A percentile compares a stretch with the other conserved stretches of the same genome.
phyloP scores from a whole-genome alignment of 2,329 filamentous ascomycete genomes.

The Cercospora berteroae region DNA sequence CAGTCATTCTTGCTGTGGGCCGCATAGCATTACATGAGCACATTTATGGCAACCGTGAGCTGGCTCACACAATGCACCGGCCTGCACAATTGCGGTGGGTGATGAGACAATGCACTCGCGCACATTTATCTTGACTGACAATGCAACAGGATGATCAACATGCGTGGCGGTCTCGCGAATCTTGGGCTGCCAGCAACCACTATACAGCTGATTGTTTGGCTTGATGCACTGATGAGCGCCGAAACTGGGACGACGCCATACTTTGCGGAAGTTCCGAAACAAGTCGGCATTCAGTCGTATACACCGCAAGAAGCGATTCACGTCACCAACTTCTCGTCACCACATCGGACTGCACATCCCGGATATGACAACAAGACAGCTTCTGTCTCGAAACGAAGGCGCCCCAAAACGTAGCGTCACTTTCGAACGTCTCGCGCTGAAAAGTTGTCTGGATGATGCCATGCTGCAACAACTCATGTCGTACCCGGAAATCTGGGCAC shows the following conservation, averaged over 20 bases:
- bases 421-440: not conserved
- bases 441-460: not conserved
- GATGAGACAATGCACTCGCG: not conserved
- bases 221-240: conserved; percentile 21
- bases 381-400: not conserved
- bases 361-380: conserved; percentile 18
- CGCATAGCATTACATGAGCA: conserved; percentile 29
- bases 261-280: conserved; percentile 15
- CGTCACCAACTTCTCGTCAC: conserved; percentile 21
- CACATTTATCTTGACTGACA: not conserved
- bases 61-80: conserved; percentile 24
- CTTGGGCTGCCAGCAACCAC: conserved; percentile 20
- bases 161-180: conserved; percentile 21
- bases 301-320: conserved; percentile 23
- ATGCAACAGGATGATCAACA: conserved; percentile 19
- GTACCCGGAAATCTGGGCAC: not conserved
- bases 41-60: conserved; percentile 26
- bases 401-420: not conserved
- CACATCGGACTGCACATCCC: conserved; percentile 20
- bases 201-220: conserved; percentile 23
- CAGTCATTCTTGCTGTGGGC: conserved; percentile 29
- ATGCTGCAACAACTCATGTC: not conserved
- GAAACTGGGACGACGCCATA: conserved; percentile 19
- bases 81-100: conserved; percentile 22
- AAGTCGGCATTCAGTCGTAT: conserved; percentile 19